Conservation (phyloP, 805 yeast genomes). For the Nakazawaea laoshanensis region DNA sequence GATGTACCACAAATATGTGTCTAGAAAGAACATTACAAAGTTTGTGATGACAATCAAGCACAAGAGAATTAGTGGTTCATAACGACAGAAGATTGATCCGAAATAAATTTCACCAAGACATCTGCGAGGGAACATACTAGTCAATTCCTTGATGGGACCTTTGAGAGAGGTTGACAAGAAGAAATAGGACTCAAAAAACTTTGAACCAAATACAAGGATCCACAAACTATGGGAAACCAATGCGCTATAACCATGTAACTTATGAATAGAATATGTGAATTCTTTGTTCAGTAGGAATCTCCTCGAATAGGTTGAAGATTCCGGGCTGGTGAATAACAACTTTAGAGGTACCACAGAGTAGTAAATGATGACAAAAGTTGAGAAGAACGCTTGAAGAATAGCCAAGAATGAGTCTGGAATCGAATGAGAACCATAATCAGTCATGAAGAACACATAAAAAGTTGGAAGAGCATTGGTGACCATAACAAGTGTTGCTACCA, state of each 20-base stretch:
- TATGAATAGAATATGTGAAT: slow-evolving; percentile 55
- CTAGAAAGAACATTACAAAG: slow-evolving; percentile 63
- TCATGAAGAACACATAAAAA: slow-evolving; percentile 36
- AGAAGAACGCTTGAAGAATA: slow-evolving; percentile 45
- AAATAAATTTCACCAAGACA: slow-evolving; percentile 57
- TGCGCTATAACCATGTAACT: slow-evolving; percentile 41
- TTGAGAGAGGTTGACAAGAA: slow-evolving; percentile 64
- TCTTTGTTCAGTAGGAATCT: slow-evolving; percentile 40
- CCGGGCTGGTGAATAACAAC: slow-evolving; percentile 34
- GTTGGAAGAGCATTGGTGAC: slow-evolving; percentile 41
- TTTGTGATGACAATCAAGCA: slow-evolving; percentile 50
- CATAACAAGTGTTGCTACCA: slow-evolving; percentile 32
- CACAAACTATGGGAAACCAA: slow-evolving; percentile 64
- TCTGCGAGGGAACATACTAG: slow-evolving; percentile 40
- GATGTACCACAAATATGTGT: slow-evolving; percentile 81
- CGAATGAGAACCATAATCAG: slow-evolving; percentile 24
- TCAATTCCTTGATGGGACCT: slow-evolving; percentile 67
- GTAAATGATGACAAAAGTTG: slow-evolving; percentile 44
- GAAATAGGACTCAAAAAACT: slow-evolving; percentile 71
- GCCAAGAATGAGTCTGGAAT: slow-evolving; percentile 35
- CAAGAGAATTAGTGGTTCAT: slow-evolving; percentile 51
- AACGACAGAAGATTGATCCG: slow-evolving; percentile 42
- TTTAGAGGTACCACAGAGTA: slow-evolving; percentile 59
- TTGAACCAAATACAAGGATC: slow-evolving; percentile 58
- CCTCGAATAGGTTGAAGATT: slow-evolving; percentile 25